Conservation (phyloP, 169 alveolate genomes). For the Theileria equi region DNA sequence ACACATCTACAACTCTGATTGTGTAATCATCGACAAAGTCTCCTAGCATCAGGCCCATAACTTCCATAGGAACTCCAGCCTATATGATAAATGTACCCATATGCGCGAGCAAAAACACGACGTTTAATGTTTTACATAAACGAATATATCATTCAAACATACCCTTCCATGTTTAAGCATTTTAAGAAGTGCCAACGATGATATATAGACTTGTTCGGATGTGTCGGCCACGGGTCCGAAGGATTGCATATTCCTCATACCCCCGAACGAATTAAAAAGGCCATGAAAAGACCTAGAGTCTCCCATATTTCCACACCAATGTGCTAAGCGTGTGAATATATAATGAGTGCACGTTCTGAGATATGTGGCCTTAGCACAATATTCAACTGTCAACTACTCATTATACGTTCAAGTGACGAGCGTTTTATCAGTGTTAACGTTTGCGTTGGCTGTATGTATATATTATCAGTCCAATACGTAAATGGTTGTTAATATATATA, state of each 20-base stretch:
- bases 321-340: neutral
- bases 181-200: conserved; percentile 94
- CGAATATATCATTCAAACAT: conserved; percentile 8
- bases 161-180: conserved; percentile 98
- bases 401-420: too few species aligned
- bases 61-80: conserved; percentile 99
- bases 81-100: conserved; percentile 29
- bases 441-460: too few species aligned
- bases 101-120: neutral
- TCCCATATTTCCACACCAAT: conserved; percentile 27
- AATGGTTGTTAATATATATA: too few species aligned
- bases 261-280: conserved; percentile 72
- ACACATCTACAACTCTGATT: conserved; percentile 98
- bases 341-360: neutral
- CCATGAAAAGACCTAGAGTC: conserved; percentile 63
- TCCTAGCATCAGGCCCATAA: conserved; percentile 99
- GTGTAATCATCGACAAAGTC: conserved; percentile 98
- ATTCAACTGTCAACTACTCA: too few species aligned
- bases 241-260: conserved; percentile 65
- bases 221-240: conserved; percentile 85
- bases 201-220: conserved; percentile 94
- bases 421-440: neutral
- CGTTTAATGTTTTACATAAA: neutral
- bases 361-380: neutral
- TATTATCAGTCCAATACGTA: too few species aligned